Evolutionary conservation across 2,329 filamentous ascomycete species (phyloP).

Genomic region (Sporothrix luriei): DNA sequence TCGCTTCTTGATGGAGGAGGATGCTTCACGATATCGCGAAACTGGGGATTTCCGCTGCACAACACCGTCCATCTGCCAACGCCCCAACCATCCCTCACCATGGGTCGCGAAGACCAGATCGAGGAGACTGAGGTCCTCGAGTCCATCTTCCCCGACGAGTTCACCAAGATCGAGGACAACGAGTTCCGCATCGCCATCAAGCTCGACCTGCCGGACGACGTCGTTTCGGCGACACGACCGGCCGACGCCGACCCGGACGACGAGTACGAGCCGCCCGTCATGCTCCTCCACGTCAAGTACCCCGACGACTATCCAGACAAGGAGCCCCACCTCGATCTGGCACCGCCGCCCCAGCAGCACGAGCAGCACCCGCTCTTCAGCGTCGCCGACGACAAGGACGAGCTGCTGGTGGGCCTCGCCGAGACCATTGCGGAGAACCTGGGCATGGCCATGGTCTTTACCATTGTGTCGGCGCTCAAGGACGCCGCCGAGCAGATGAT

Average conservation of each 20-base stretch:
- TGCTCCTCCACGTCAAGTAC: constrained; percentile 84
- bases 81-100: constrained; percentile 39
- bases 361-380: constrained; percentile 73
- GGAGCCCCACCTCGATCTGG: constrained; percentile 78
- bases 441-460: constrained; percentile 97
- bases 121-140: constrained; percentile 98
- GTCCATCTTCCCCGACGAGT: constrained; percentile 97
- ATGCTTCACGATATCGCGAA: not conserved
- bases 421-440: constrained; percentile 87
- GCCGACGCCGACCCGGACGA: constrained; percentile 46
- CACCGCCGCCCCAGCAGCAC: constrained; percentile 60
- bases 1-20: not conserved
- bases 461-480: constrained; percentile 82
- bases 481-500: constrained; percentile 88
- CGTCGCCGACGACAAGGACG: constrained; percentile 75
- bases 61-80: no score
- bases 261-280: constrained; percentile 63
- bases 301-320: constrained; percentile 89
- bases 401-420: constrained; percentile 69
- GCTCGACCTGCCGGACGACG: constrained; percentile 73
- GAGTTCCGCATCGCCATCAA: constrained; percentile 84
- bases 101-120: constrained; percentile 82
- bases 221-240: constrained; percentile 18
- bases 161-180: constrained; percentile 91
- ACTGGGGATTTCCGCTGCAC: not conserved